These are phyloP conservation scores for Yarrowia sp. DNA, from an alignment of 805 yeast species.

Conservation along the genomic window DNA sequence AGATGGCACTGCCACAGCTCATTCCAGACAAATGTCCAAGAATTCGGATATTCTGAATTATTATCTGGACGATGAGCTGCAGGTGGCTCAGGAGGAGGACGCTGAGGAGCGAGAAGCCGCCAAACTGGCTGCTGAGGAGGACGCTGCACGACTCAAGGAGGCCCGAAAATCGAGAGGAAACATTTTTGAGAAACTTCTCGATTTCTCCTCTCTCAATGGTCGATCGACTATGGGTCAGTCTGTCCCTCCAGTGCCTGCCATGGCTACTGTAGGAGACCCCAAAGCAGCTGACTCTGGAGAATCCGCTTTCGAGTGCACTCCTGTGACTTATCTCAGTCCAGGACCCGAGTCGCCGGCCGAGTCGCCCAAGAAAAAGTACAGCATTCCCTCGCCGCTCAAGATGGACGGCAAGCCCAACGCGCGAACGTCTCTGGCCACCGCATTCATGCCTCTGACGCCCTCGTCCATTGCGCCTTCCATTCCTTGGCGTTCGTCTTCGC, in stretches of 20 bases:
- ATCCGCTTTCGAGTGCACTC: not conserved
- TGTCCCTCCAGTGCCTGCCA: not conserved
- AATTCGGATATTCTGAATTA: conserved; percentile 20
- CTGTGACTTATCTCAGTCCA: conserved; percentile 5
- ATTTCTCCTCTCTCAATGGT: conserved; percentile 1
- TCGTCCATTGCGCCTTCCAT: conserved; percentile 2
- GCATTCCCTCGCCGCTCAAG: conserved; percentile 8
- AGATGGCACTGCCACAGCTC: not conserved
- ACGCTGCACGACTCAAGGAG: conserved; percentile 14
- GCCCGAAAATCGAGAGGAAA: conserved; percentile 16
- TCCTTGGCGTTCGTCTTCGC: conserved; percentile 6
- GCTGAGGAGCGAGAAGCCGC: conserved; percentile 7
- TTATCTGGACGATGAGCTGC: conserved; percentile 20
- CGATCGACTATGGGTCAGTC: conserved; percentile 4
- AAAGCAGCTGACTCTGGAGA: not conserved
- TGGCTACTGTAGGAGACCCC: not conserved
- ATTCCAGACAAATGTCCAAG: conserved; percentile 4
- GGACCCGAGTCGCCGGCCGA: conserved; percentile 14
- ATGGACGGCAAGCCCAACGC: conserved; percentile 24
- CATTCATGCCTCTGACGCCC: conserved; percentile 17
- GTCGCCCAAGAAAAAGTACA: conserved; percentile 4
- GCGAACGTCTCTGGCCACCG: conserved; percentile 24
- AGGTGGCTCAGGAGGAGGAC: conserved; percentile 18
- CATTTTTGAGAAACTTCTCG: conserved; percentile 15
- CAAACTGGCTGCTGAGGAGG: conserved; percentile 3